phyloP scores from a whole-genome alignment of 169 alveolate species.

The Neospora caninum region DNA sequence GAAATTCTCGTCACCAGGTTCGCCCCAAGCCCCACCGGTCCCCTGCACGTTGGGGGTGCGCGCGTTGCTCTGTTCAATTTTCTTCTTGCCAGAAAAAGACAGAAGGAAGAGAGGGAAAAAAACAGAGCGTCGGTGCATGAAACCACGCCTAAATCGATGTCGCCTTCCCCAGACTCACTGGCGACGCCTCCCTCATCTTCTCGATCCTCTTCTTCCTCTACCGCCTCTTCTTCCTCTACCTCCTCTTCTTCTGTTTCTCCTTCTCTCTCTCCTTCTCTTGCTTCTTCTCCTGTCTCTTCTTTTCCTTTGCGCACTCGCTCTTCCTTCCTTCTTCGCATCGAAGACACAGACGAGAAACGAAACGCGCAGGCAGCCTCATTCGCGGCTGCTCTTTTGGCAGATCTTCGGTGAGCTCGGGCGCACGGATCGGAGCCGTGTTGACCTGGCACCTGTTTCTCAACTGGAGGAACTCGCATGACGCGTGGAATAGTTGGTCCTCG shows the following conservation, averaged over 20 bases:
- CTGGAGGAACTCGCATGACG: too few species aligned
- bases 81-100: constrained; percentile 66
- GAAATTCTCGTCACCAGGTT: constrained; percentile 61
- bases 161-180: too few species aligned
- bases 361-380: constrained; percentile 60
- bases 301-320: not conserved
- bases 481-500: too few species aligned
- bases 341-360: constrained; percentile 82
- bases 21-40: constrained; percentile 85
- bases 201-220: too few species aligned
- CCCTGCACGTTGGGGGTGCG: constrained; percentile 82
- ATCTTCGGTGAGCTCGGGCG: constrained; percentile 72
- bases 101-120: not conserved
- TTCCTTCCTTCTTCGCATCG: constrained; percentile 77
- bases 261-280: not conserved
- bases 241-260: not conserved
- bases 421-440: too few species aligned
- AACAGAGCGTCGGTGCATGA: too few species aligned
- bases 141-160: too few species aligned
- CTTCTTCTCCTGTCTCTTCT: not conserved
- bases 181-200: too few species aligned
- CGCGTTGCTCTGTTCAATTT: constrained; percentile 84
- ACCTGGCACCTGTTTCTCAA: too few species aligned
- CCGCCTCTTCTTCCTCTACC: not conserved
- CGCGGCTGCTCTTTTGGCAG: constrained; percentile 71